phyloP scores from a whole-genome alignment of 169 alveolate genomes.

The Eimeria necatrix region DNA sequence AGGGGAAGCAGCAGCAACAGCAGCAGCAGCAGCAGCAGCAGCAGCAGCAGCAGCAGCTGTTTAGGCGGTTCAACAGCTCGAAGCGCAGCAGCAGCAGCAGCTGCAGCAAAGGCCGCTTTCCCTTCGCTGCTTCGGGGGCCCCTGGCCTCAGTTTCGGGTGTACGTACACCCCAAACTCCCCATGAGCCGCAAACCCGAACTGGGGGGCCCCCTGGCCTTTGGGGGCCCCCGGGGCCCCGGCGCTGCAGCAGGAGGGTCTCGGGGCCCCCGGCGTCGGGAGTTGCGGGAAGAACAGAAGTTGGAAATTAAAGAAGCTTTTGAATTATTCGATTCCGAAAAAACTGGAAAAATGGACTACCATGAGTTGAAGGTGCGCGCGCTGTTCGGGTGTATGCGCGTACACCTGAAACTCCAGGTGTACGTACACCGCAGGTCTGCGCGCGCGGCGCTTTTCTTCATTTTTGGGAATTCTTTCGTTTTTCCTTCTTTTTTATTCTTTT shows the following conservation, averaged over 20 bases:
- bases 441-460: not conserved
- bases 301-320: constrained; percentile 99
- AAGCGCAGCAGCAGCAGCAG: too few species aligned
- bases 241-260: constrained; percentile 4
- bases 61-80: too few species aligned
- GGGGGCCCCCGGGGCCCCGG: constrained; percentile 48
- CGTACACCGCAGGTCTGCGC: not conserved
- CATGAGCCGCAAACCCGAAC: constrained; percentile 29
- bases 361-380: constrained; percentile 95
- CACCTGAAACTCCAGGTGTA: not conserved
- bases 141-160: too few species aligned
- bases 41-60: too few species aligned
- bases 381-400: not conserved
- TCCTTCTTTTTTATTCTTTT: not conserved
- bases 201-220: constrained; percentile 34
- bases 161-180: too few species aligned
- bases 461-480: too few species aligned
- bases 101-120: too few species aligned
- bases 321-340: constrained; percentile 98
- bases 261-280: constrained; percentile 84
- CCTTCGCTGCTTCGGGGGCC: too few species aligned
- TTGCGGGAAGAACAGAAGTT: constrained; percentile 96
- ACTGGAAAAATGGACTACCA: constrained; percentile 97
- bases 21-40: too few species aligned
- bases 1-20: too few species aligned